A percentile compares a stretch with the other conserved stretches of the same genome.
These are phyloP conservation scores for Phytomonas francai DNA, from an alignment of 208 protist species.

Conservation along the genomic window DNA sequence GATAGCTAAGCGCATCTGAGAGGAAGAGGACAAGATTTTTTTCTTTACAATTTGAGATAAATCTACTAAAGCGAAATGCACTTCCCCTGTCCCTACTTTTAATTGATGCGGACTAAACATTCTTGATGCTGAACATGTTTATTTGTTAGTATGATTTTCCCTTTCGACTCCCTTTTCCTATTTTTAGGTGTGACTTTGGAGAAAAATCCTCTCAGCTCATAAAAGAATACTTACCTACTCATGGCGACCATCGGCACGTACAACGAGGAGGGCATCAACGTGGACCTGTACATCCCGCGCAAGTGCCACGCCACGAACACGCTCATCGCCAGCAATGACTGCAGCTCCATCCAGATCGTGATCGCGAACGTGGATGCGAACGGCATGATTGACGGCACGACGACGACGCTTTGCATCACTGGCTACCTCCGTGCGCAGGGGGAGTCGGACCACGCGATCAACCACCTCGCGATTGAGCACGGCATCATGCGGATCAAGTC, in stretches of 20 bases:
- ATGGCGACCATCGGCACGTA: conserved; percentile 84
- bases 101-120: too few species aligned
- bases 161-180: too few species aligned
- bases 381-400: conserved; percentile 88
- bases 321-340: conserved; percentile 92
- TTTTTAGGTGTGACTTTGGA: too few species aligned
- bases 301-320: conserved; percentile 96
- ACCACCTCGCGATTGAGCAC: conserved; percentile 86
- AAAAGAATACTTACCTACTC: conserved; percentile 11
- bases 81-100: too few species aligned
- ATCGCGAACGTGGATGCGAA: conserved; percentile 91
- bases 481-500: conserved; percentile 83
- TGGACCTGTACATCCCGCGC: conserved; percentile 95
- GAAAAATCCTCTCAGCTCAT: background rate
- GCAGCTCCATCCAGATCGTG: conserved; percentile 94
- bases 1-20: too few species aligned
- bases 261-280: conserved; percentile 89
- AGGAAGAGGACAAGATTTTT: too few species aligned
- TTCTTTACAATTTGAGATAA: too few species aligned
- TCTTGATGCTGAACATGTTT: too few species aligned
- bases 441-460: conserved; percentile 92
- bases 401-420: conserved; percentile 91
- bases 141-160: too few species aligned
- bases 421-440: conserved; percentile 92
- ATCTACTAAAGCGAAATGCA: too few species aligned